phyloP scores from a whole-genome alignment of 345 rosid species.

The Capsella bursapastoris region DNA sequence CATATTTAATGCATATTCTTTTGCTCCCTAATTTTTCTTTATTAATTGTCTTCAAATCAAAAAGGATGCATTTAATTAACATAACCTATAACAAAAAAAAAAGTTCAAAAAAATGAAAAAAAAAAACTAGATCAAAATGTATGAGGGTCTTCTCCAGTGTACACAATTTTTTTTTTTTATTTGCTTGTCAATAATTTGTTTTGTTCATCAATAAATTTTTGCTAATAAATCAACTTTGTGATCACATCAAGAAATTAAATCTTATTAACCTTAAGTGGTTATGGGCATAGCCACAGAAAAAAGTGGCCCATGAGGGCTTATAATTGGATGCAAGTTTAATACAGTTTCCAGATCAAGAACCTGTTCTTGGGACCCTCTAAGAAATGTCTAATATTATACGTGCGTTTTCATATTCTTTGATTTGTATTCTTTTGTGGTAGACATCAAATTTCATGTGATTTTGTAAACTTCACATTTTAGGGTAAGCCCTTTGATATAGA shows the following conservation, averaged over 20 bases:
- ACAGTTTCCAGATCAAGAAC: conserved; percentile 35
- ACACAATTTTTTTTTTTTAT: not conserved
- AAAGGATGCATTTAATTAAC: not conserved
- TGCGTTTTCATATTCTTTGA: conserved; percentile 16
- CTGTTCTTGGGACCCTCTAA: conserved; percentile 39
- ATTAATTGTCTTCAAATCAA: not conserved
- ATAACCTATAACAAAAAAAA: not conserved
- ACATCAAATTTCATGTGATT: conserved; percentile 31
- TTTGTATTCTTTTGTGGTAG: conserved; percentile 25
- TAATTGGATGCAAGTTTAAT: conserved; percentile 10
- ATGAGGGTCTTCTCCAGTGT: no score
- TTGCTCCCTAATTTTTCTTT: conserved; percentile 19
- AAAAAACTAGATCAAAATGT: no score
- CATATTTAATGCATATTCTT: conserved; percentile 20
- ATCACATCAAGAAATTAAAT: conserved; percentile 1
- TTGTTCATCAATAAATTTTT: not conserved
- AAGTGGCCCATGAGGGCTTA: conserved; percentile 27
- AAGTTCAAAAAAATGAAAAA: no score
- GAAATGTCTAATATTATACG: conserved; percentile 6
- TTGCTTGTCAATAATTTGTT: not conserved
- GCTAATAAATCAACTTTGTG: conserved; percentile 13
- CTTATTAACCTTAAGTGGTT: conserved; percentile 1
- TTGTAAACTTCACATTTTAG: conserved; percentile 29
- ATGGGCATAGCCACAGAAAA: conserved; percentile 20
- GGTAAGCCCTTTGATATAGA: conserved; percentile 23